Conservation (phyloP, 2,329 filamentous ascomycete species). For the Chrysosporium queenslandicum region DNA sequence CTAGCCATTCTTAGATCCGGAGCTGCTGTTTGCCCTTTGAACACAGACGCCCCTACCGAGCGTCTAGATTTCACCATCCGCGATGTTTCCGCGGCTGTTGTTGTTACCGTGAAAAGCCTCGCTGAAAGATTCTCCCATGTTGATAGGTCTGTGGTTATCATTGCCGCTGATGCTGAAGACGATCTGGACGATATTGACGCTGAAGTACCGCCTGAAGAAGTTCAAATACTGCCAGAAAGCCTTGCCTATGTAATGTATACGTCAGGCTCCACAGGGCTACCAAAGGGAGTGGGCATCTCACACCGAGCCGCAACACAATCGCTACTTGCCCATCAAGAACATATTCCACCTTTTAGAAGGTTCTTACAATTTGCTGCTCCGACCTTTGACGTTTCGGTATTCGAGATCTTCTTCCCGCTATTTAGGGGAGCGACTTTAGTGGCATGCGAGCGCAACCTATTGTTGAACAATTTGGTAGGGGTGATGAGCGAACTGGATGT, state of each 20-base stretch:
- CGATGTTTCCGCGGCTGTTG: constrained; percentile 61
- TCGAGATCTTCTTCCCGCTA: constrained; percentile 86
- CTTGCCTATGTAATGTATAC: constrained; percentile 90
- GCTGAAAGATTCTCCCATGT: constrained; percentile 19
- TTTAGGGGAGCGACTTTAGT: constrained; percentile 64
- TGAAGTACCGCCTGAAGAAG: background rate
- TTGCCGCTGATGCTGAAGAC: constrained; percentile 38
- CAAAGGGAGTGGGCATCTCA: constrained; percentile 77
- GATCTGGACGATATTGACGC: constrained; percentile 4
- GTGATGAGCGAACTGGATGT: constrained; percentile 56
- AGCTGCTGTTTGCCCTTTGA: constrained; percentile 75
- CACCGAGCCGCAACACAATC: constrained; percentile 73
- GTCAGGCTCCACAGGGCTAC: constrained; percentile 76
- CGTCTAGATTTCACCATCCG: constrained; percentile 67
- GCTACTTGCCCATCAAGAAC: constrained; percentile 65
- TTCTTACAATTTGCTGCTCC: constrained; percentile 89
- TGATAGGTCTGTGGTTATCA: constrained; percentile 20
- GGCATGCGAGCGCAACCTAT: constrained; percentile 54
- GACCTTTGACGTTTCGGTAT: constrained; percentile 89
- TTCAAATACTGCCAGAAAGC: constrained; percentile 17
- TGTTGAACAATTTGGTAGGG: constrained; percentile 65
- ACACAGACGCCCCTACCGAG: constrained; percentile 65
- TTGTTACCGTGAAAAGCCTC: constrained; percentile 49
- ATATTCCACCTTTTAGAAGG: constrained; percentile 64
- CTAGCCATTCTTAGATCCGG: constrained; percentile 72